Base-by-base conservation (phyloP, 148 eudicot species). In the Cornus kousa region DNA sequence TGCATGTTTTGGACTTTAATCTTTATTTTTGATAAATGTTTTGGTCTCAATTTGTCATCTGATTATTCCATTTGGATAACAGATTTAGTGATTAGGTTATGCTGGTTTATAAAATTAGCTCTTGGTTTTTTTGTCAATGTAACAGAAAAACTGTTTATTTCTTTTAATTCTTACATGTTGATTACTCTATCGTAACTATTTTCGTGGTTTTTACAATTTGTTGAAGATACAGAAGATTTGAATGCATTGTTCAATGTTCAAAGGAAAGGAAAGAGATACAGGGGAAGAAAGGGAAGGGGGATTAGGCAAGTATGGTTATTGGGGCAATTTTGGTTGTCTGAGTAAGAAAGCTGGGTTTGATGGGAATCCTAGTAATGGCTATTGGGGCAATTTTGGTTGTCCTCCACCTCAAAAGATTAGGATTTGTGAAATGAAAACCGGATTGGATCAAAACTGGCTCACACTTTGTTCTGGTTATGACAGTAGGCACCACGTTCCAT, bases 191-290 rank as follows among this genome's bases (percentile, higher is more conserved):
- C 10, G 48, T 43, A 43, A 43, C 48, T 2, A 35, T 35, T 0
- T 35, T 35, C 4, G 37, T 35, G 37, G 37, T 16, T 53, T 70
- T 70, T 70, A 43, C 19, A 17, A 23, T 78, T 83, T 65, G 85
- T 4, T 76, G 72, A 39, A 13, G 64, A 69, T 67, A 5, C 77
- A 43, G 67, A 79, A 71, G 78, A 68, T 81, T 65, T 71, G 24
- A 9, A 32, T 68, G 68, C 55, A 66, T 16, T 74, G 7, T 43
- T 75, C 82, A 28, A 85, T 87, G 90, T 81, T 80, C 32, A 69
- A 72, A 74, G 85, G 80, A 69, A 78, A 67, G 39, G 85, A 76
- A 77, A 80, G 65, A 77, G 69, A 79, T 72, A 70, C 74, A n/a
- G 68, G 67, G 71, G 77, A 68, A 70, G 60, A 73, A 33, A 67